Conservation (phyloP, 305 asterid genomes). For the Plantago coronopus region DNA sequence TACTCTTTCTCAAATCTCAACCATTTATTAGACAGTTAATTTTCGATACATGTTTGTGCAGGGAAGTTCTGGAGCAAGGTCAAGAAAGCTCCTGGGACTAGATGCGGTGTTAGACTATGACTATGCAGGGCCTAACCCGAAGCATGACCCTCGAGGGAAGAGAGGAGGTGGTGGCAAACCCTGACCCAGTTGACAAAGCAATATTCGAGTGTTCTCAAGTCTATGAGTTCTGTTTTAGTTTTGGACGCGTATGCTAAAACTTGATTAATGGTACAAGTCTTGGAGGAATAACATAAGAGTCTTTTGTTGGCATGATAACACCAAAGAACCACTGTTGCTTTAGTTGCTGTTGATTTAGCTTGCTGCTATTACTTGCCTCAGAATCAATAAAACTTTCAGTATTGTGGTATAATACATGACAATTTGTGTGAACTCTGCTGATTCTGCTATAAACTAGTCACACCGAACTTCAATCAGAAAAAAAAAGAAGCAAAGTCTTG, state of each 20-base stretch:
- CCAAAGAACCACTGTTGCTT: slow-evolving; percentile 4
- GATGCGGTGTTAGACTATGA: slow-evolving; percentile 42
- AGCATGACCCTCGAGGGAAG: slow-evolving; percentile 56
- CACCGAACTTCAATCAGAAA: not conserved
- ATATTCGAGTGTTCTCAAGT: not conserved
- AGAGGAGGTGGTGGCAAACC: slow-evolving; percentile 35
- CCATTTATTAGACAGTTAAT: too few relatives aligned
- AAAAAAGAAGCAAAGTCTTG: not conserved
- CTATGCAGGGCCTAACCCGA: slow-evolving; percentile 47
- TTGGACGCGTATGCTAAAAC: not conserved
- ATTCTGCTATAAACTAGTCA: not conserved
- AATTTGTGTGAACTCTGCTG: not conserved
- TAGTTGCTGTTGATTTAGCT: slow-evolving; percentile 4
- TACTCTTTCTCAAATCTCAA: too few relatives aligned
- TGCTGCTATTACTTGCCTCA: slow-evolving; percentile 17
- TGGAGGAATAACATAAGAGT: slow-evolving; percentile 1
- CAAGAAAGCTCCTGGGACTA: slow-evolving; percentile 45
- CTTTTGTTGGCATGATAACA: not conserved
- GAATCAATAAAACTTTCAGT: slow-evolving; percentile 10
- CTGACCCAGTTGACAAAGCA: slow-evolving; percentile 13
- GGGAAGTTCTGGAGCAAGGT: slow-evolving; percentile 23
- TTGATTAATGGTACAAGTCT: slow-evolving; percentile 1
- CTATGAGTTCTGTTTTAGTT: not conserved
- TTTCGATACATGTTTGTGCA: slow-evolving; percentile 4
- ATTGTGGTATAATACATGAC: not conserved